Percentiles rank a stretch among this genome's conserved stretches.
These are phyloP conservation scores for Monosporascus sp. DNA, from an alignment of 2,329 filamentous ascomycete species.

Conservation along the genomic window DNA sequence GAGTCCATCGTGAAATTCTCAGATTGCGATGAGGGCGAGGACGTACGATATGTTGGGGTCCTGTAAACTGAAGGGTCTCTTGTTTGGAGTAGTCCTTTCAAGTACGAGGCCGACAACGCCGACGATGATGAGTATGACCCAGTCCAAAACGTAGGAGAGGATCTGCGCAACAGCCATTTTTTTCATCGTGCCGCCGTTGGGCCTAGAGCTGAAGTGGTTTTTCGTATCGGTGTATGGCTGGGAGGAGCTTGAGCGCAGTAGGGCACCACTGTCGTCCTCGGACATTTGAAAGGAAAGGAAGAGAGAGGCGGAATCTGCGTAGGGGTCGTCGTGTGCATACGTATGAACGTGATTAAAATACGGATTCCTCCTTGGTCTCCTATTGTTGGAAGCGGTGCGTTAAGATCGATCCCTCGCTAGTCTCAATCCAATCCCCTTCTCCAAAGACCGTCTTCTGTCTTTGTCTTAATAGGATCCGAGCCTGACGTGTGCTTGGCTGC, in stretches of 20 bases:
- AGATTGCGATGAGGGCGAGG: background rate
- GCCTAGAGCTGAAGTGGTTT: slow-evolving; percentile 16
- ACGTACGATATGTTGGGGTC: slow-evolving; percentile 71
- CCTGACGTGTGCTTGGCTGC: background rate
- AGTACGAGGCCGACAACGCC: slow-evolving; percentile 56
- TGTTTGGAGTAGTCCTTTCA: slow-evolving; percentile 57
- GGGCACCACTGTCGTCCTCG: slow-evolving; percentile 13
- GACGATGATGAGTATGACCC: slow-evolving; percentile 60
- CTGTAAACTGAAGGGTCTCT: slow-evolving; percentile 65
- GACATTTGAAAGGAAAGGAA: slow-evolving; percentile 17
- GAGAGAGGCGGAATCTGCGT: background rate
- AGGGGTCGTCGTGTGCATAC: too few species aligned
- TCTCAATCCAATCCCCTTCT: too few species aligned
- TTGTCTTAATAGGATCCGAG: background rate
- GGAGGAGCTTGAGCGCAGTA: slow-evolving; percentile 15
- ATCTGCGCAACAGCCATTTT: slow-evolving; percentile 38
- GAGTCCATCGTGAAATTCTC: background rate
- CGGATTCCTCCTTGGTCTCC: too few species aligned
- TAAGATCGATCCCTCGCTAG: too few species aligned
- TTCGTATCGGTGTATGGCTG: slow-evolving; percentile 26
- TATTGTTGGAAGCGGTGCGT: too few species aligned
- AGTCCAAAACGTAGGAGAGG: slow-evolving; percentile 68
- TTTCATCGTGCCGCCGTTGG: slow-evolving; percentile 10
- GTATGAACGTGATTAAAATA: too few species aligned
- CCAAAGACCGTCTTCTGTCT: too few species aligned